A percentile compares a stretch with the other conserved stretches of the same genome.
Evolutionary conservation across 257 asterid species (phyloP).

Genomic region (Anisodus acutangulus): DNA sequence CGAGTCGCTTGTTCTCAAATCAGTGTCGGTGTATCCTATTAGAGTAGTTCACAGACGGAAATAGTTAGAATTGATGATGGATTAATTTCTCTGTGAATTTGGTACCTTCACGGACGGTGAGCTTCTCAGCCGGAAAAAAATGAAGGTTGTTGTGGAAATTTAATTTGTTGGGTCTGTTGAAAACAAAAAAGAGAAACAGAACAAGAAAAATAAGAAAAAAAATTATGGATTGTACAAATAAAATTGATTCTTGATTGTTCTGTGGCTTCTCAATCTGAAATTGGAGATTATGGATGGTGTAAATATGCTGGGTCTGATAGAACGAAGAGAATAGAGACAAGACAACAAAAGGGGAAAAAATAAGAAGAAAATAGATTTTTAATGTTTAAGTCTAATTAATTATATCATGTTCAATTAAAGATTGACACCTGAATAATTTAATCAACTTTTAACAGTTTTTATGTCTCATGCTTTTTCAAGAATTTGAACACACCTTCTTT

Average conservation of each 20-base stretch:
- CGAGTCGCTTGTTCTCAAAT: neutral
- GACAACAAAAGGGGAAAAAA: neutral
- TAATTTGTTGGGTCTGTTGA: neutral
- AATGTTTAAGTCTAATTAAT: neutral
- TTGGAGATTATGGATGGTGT: neutral
- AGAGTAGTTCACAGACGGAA: neutral
- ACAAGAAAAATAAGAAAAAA: too few species aligned
- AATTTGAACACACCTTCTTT: neutral
- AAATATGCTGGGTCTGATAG: neutral
- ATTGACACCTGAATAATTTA: neutral
- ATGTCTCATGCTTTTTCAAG: neutral
- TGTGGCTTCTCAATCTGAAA: constrained; percentile 3
- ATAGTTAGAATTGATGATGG: neutral
- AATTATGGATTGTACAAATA: too few species aligned
- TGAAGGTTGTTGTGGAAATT: too few species aligned
- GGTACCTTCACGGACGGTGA: neutral
- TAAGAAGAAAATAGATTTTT: neutral
- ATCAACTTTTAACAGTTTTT: neutral
- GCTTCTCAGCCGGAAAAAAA: neutral
- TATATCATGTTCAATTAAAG: neutral
- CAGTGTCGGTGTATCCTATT: neutral
- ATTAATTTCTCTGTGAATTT: neutral
- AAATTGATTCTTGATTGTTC: neutral
- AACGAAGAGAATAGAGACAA: neutral
- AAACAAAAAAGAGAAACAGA: neutral